These are phyloP conservation scores for Solanum etuberosum DNA, from an alignment of 257 asterid species.

Conservation along the genomic window DNA sequence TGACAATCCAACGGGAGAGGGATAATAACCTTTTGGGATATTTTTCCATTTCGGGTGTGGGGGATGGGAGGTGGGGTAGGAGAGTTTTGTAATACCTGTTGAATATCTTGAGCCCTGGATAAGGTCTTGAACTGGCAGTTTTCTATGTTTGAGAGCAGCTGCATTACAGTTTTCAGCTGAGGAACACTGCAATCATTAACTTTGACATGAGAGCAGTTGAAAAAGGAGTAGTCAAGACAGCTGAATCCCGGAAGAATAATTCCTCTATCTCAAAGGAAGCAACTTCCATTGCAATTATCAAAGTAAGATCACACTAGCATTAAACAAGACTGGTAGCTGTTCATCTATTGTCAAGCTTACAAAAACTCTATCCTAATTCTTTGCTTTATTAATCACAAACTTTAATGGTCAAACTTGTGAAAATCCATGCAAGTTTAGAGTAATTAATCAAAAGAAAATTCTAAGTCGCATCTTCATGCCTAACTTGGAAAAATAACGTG, in stretches of 20 bases:
- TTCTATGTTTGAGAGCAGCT: slow-evolving; percentile 70
- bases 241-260: not conserved
- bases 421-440: not conserved
- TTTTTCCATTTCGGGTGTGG: not conserved
- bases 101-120: slow-evolving; percentile 27
- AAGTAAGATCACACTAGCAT: not conserved
- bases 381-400: not conserved
- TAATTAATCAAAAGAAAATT: not conserved
- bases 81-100: slow-evolving; percentile 21
- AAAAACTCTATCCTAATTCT: not conserved
- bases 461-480: not conserved
- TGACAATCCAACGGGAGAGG: not conserved
- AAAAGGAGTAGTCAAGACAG: not conserved
- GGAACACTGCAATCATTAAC: slow-evolving; percentile 10
- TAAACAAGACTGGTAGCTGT: not conserved
- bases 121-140: slow-evolving; percentile 54
- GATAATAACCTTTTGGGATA: not conserved
- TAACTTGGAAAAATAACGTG: not conserved
- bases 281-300: not conserved
- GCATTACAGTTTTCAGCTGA: slow-evolving; percentile 64
- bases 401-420: not conserved
- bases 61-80: not conserved
- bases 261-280: not conserved
- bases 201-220: slow-evolving; percentile 2
- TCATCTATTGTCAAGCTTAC: not conserved